These are phyloP conservation scores for Dryadomyces sulphureus DNA, from an alignment of 2,329 filamentous ascomycete genomes.

Conservation along the genomic window DNA sequence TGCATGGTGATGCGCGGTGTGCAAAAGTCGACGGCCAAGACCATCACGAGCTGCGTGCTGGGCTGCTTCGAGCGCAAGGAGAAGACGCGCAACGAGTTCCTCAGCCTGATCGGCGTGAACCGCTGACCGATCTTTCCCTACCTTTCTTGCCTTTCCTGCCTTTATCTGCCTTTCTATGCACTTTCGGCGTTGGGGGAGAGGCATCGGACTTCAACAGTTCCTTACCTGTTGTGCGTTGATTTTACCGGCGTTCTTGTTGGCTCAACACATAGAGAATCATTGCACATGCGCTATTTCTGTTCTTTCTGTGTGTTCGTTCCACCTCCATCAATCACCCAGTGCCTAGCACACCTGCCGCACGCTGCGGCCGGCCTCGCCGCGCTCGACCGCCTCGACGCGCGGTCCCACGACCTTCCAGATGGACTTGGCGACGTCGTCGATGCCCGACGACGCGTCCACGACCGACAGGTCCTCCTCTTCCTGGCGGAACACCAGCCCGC, in stretches of 20 bases:
- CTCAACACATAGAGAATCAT: neutral
- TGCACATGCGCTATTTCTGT: too few relatives aligned
- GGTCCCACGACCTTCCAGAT: slow-evolving; percentile 36
- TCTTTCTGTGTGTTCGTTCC: too few relatives aligned
- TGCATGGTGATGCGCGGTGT: slow-evolving; percentile 99
- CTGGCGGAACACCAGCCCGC: slow-evolving; percentile 25
- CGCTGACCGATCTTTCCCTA: neutral
- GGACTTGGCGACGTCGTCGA: slow-evolving; percentile 41
- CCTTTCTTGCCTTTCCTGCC: neutral
- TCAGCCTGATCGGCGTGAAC: slow-evolving; percentile 62
- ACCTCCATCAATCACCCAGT: too few relatives aligned
- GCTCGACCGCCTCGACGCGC: slow-evolving; percentile 33
- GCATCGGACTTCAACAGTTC: neutral
- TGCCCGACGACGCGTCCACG: slow-evolving; percentile 35
- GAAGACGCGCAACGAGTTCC: slow-evolving; percentile 90
- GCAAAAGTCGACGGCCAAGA: slow-evolving; percentile 73
- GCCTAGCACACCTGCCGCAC: slow-evolving; percentile 29
- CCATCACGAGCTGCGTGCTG: slow-evolving; percentile 94
- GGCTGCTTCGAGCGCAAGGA: slow-evolving; percentile 85
- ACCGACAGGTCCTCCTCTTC: slow-evolving; percentile 39
- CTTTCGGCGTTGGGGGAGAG: neutral
- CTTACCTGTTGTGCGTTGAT: neutral
- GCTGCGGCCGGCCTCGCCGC: slow-evolving; percentile 29
- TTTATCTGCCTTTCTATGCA: neutral
- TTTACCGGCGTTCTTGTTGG: neutral